Evolutionary conservation across 1,284 basidiomycete genomes (phyloP), one percentile per base, ranked within the genome.

Genomic region (Afroboletus lepidellus): DNA sequence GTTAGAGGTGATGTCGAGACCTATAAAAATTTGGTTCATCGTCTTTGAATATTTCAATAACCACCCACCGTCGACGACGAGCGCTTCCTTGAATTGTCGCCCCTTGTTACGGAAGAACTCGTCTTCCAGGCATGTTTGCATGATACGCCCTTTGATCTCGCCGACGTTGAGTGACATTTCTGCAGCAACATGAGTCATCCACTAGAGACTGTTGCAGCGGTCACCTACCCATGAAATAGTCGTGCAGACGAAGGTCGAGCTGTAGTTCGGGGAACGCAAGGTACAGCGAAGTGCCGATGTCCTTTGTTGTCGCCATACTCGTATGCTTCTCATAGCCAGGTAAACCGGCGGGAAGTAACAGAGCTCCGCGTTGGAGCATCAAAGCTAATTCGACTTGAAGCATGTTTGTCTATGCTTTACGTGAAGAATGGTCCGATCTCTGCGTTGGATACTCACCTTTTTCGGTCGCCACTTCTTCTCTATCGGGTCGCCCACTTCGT

Each of bases 151-250:
- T 39, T 73, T 75, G 39, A 90, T 72, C 2, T 83, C 78, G 48
- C 82, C 79, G 8, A 83, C 62, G 59, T 94, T 92, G 36, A 94
- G 66, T 0, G 86, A 84, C 79, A 94, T 81, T 55, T 96, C 93
- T 92, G 53, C 39, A 21, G 39, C 16, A 51, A 43, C 21, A 51
- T 56, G 29, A 55, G 41, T 51, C 38, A 9, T 48, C 11, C 3
- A n/a, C 36, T 8, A 24, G 16, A 25, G 15, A 29, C 41, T 15
- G 41, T 8, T n/a, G 8, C 1, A 34, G 18, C 41, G 24, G 5
- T 39, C 33, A 65, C 78, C 52, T 67, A 92, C 92, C 92, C 91
- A 96, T 94, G 60, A 83, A 90, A 66, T 84, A 86, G 61, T 94
- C 92, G 60, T 93, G 87, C 47, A 87, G 75, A 47, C 91, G 79